Evolutionary conservation across 2,329 filamentous ascomycete species (phyloP).

Genomic region (Allantophomopsis lycopodina): DNA sequence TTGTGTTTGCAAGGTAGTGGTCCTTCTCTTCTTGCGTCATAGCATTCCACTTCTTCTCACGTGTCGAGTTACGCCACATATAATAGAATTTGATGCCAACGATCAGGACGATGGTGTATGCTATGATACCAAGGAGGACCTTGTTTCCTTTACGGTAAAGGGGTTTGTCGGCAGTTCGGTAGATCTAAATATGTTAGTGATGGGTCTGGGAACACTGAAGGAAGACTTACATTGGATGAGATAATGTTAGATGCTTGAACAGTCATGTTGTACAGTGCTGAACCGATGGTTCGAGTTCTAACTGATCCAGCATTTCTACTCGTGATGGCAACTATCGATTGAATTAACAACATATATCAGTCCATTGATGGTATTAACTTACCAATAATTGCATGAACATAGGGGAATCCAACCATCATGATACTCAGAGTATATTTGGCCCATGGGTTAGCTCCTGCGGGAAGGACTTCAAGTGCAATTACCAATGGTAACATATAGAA

Average conservation of each 20-base stretch:
- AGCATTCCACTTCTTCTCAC: constrained; percentile 26
- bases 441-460: constrained; percentile 15
- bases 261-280: constrained; percentile 44
- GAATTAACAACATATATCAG: neutral
- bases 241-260: constrained; percentile 20
- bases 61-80: constrained; percentile 25
- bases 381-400: constrained; percentile 7
- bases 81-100: constrained; percentile 32
- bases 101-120: constrained; percentile 27
- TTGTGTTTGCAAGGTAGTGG: constrained; percentile 25
- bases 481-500: constrained; percentile 24
- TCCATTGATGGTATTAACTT: constrained; percentile 14
- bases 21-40: constrained; percentile 29
- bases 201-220: neutral
- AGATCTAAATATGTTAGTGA: constrained; percentile 16
- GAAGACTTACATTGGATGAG: neutral
- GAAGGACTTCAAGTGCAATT: constrained; percentile 14
- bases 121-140: constrained; percentile 33
- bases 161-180: constrained; percentile 31
- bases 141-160: constrained; percentile 40
- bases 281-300: constrained; percentile 43
- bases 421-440: constrained; percentile 18
- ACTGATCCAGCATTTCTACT: constrained; percentile 24
- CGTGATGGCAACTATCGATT: constrained; percentile 21
- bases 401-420: constrained; percentile 10